Base-by-base conservation (phyloP, 306 rosid genomes). In the Vigna hirtella region DNA sequence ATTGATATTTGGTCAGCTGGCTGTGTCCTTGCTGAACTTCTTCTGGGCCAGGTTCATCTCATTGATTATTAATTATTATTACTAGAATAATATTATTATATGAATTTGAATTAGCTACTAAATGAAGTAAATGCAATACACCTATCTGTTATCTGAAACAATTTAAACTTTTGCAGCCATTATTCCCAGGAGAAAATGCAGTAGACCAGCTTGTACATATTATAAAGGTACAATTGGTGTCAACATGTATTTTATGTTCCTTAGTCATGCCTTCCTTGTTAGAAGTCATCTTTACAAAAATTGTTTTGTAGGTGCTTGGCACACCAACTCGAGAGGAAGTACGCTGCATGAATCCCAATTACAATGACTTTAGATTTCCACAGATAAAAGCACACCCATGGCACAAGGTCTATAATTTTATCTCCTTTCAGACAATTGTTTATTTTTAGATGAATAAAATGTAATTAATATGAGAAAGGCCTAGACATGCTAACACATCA, bases 1-100 rank as follows among this genome's bases (percentile, higher is more conserved):
- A 94, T 94, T 28, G 98, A 94, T 84, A 92, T 94, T 82, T 94
- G 97, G 98, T 94, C 98, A 56, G 98, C 95, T 82, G 98, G 98
- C 64, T 94, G 98, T 82, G 97, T 94, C 79, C 94, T 94, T 62
- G 98, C 98, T 55, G 98, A 94, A 87, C 96, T 94, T 77, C 98
- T 94, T 79, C 76, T 94, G 87, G 98, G 98, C 72, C 95, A 89
- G 97, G 97, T 94, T 70, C 48, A 88, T 71, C 66, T 72, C 73
- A 76, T 74, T 42, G 22, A 28, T 43, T 6, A 8, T 73, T 53
- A 22, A 59, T 59, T 28, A 28, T 28, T 56, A 22, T 48, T 64
- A 4, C 49, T 38, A 9, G 47, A 42, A 17, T 64, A n/a, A 26
- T 34, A 62, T 30, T 57, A 24, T 38, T 52, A 20, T 66, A 48